Evolutionary conservation across 1,284 basidiomycete genomes (phyloP), one percentile per base, ranked within the genome.

Genomic region (Ceraceosorus guamensis): DNA sequence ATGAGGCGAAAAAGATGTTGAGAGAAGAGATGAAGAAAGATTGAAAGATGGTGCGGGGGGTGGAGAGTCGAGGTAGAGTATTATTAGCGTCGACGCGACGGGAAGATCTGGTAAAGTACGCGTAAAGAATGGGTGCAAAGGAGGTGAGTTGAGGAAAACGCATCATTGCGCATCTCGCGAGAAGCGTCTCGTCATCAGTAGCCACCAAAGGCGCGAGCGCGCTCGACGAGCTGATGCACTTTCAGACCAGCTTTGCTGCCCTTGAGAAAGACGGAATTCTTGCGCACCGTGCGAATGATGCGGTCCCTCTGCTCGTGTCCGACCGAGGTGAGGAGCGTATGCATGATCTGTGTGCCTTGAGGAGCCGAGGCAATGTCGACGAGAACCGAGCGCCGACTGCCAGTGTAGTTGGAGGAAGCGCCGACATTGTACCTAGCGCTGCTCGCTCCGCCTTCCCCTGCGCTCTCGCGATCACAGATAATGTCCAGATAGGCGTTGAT

Each of bases 141-240:
- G n/a, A n/a, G n/a, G n/a, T n/a, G n/a, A n/a, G n/a, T n/a, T n/a
- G n/a, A n/a, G n/a, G n/a, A n/a, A n/a, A n/a, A n/a, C n/a, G n/a
- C n/a, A n/a, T n/a, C n/a, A n/a, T n/a, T n/a, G n/a, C n/a, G n/a
- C n/a, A n/a, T n/a, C n/a, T n/a, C n/a, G n/a, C n/a, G n/a, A n/a
- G n/a, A n/a, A n/a, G n/a, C n/a, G n/a, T n/a, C n/a, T n/a, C n/a
- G n/a, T n/a, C n/a, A 41, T 69, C 61, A 73, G 51, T 71, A 73
- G 8, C 69, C 70, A 2, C 66, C 63, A 56, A 65, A 75, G 7
- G 72, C 73, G 3, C 73, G 62, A 6, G 72, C 73, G 13, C 73
- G 69, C 41, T 76, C 72, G 60, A 71, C 74, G 8, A 75, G 60
- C 60, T 70, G 71, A 39, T 73, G 62, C 32, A 74, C 69, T 52